These are phyloP conservation scores for Fusarium sp. DNA, from an alignment of 2,329 filamentous ascomycete genomes.

Conservation along the genomic window DNA sequence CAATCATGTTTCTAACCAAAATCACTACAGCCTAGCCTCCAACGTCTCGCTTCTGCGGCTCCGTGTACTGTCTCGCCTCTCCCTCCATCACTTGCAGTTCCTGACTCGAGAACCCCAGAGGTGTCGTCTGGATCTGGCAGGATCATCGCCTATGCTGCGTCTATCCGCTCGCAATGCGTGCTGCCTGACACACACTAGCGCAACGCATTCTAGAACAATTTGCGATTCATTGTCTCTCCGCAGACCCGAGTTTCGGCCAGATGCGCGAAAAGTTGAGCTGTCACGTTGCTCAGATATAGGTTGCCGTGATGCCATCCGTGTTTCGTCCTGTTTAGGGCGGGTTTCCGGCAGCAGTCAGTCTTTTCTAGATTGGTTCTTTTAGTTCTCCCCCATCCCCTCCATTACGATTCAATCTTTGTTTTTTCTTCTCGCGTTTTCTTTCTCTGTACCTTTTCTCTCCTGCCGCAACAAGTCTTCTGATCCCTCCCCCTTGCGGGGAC, in stretches of 20 bases:
- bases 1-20: background rate
- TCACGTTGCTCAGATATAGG: constrained; percentile 14
- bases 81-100: constrained; percentile 7
- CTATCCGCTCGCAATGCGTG: constrained; percentile 1
- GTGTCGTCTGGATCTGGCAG: constrained; percentile 8
- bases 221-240: constrained; percentile 15
- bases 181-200: constrained; percentile 1
- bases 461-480: constrained; percentile 39
- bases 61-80: constrained; percentile 18
- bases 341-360: constrained; percentile 1
- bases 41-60: constrained; percentile 22
- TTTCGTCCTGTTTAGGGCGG: background rate
- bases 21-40: background rate
- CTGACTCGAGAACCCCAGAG: constrained; percentile 24
- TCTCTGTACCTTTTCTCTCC: constrained; percentile 4
- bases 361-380: constrained; percentile 13
- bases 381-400: constrained; percentile 12
- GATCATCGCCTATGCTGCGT: constrained; percentile 28
- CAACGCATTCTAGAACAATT: constrained; percentile 34
- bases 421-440: constrained; percentile 3
- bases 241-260: background rate
- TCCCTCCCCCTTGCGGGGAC: constrained; percentile 35
- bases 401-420: constrained; percentile 10
- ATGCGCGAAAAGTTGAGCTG: background rate
- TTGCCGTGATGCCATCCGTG: background rate